Evolutionary conservation across 306 rosid species (phyloP).

Genomic region (Cicer chorassanicum): DNA sequence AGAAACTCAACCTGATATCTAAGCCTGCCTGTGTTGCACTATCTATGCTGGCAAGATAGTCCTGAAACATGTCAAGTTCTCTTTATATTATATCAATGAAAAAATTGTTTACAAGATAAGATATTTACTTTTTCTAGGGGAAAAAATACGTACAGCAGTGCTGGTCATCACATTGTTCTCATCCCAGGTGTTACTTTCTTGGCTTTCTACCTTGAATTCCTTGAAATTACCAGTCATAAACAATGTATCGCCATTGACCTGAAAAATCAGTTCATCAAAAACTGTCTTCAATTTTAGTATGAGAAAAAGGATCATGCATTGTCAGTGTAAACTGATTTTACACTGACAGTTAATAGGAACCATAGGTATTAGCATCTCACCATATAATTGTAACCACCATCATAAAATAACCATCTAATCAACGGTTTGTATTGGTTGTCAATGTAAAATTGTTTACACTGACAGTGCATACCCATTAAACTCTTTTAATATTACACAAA

Average conservation of each 20-base stretch:
- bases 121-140: neutral
- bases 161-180: constrained; percentile 77
- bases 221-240: constrained; percentile 92
- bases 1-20: constrained; percentile 72
- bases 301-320: too few species aligned
- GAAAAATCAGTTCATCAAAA: constrained; percentile 42
- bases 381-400: too few species aligned
- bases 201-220: constrained; percentile 87
- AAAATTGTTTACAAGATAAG: constrained; percentile 25
- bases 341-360: too few species aligned
- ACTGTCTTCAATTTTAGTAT: constrained; percentile 4
- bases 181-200: constrained; percentile 71
- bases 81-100: constrained; percentile 46
- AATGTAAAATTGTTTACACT: too few species aligned
- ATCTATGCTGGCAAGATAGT: constrained; percentile 89
- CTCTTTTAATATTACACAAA: constrained; percentile 1
- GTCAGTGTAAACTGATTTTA: too few species aligned
- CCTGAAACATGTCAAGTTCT: constrained; percentile 62
- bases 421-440: too few species aligned
- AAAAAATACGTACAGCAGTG: constrained; percentile 76
- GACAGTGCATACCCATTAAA: too few species aligned
- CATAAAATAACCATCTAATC: too few species aligned
- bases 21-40: constrained; percentile 70
- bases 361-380: too few species aligned
- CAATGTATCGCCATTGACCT: constrained; percentile 96